These are phyloP conservation scores for Peribolospora baueri DNA, from an alignment of 768 basidiomycete genomes.

Conservation along the genomic window DNA sequence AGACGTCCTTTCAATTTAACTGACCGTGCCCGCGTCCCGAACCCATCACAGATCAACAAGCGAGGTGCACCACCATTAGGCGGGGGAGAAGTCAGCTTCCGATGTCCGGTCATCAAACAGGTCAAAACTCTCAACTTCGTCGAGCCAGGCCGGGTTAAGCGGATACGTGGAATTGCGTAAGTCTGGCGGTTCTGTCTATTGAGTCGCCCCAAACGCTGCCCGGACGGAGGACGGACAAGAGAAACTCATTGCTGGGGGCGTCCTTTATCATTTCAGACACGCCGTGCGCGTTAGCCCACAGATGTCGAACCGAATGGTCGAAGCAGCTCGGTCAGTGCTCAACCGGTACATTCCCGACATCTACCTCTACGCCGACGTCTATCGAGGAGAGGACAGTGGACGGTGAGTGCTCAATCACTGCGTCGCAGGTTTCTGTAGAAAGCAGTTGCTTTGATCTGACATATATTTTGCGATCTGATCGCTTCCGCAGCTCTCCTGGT, in stretches of 20 bases:
- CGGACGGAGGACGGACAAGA: not conserved
- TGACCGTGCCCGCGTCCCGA: not conserved
- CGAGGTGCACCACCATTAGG: constrained; percentile 77
- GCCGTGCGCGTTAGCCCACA: constrained; percentile 91
- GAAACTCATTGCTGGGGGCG: not conserved
- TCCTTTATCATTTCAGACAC: constrained; percentile 32
- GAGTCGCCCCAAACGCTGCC: not conserved
- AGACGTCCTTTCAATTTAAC: not conserved
- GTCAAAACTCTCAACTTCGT: constrained; percentile 82
- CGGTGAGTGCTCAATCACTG: constrained; percentile 33
- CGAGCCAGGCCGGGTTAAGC: constrained; percentile 69
- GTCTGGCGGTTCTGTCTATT: constrained; percentile 17
- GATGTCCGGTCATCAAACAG: constrained; percentile 77
- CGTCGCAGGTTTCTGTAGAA: constrained; percentile 1
- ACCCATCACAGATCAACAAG: constrained; percentile 49
- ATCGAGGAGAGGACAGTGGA: constrained; percentile 90
- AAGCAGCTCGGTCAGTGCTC: constrained; percentile 67
- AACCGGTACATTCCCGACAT: constrained; percentile 96
- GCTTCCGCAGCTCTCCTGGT: constrained; percentile 53
- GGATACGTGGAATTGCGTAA: constrained; percentile 85
- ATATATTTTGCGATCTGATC: not conserved
- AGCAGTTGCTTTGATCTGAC: not conserved
- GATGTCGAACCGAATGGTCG: constrained; percentile 93
- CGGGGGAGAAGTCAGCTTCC: constrained; percentile 77
- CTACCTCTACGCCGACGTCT: constrained; percentile 93